Base-by-base conservation (phyloP, 1,284 basidiomycete genomes). In the Rhodotorula sp. region DNA sequence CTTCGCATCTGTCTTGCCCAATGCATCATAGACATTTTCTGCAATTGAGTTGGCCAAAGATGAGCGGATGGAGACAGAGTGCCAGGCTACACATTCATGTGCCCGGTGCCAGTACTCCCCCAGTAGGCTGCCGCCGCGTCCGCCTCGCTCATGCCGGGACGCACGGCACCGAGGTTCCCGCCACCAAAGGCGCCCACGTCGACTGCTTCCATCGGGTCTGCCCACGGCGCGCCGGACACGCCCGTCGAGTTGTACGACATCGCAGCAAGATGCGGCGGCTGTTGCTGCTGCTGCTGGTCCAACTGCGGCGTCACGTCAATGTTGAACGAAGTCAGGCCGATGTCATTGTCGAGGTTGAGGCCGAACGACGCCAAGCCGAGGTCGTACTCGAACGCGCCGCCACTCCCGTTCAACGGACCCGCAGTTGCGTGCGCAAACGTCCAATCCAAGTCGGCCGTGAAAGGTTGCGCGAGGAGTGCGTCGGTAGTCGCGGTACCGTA, bases 61-160 rank as follows among this genome's bases (percentile, higher is more conserved):
- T 12, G 38, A 43, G 38, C 38, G 38, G 26, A 28, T 2, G 2
- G 5, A n/a, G 7, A n/a, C 52, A 26, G 28, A 26, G 15, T 5
- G 8, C n/a, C 50, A 52, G 12, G 12, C 50, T 21, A 55, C 26
- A 55, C 3, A 4, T 26, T 26, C 26, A 55, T 12, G 0, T 55
- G 54, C 6, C 54, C 54, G 54, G 54, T 55, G 26, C 50, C 61
- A 15, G 49, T 26, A 34, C 34, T 54, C 18, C 61, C 61, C 61
- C 61, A 62, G 50, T 62, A 62, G 21, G 61, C 61, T 26, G 61
- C 61, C 3, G 61, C 61, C 2, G 61, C 50, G 7, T 62, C 61
- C 16, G 61, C 61, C 31, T 62, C 61, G 23, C 34, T 62, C 61
- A 62, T 54, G 12, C 50, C 61, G 16, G 38, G 34, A 34, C 34